Evolutionary conservation across 2,329 filamentous ascomycete genomes (phyloP).

Genomic region (Peltaster fructicola): DNA sequence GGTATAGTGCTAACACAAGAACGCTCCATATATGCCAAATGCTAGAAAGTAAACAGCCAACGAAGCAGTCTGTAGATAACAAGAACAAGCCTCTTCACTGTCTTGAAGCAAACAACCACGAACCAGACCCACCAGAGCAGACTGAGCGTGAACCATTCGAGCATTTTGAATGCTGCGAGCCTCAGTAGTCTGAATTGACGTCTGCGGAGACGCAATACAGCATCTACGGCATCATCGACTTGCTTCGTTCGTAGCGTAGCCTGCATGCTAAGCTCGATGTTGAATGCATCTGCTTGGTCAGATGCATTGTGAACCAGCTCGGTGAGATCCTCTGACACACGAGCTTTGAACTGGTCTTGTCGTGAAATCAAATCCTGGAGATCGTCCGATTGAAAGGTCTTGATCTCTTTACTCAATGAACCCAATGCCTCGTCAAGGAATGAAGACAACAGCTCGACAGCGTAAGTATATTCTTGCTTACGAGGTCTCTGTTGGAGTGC

Average conservation of each 20-base stretch:
- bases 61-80: background rate
- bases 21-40: too few relatives aligned
- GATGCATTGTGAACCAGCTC: constrained; percentile 48
- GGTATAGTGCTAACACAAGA: too few relatives aligned
- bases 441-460: constrained; percentile 33
- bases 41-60: constrained; percentile 3
- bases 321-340: constrained; percentile 33
- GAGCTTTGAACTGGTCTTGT: constrained; percentile 26
- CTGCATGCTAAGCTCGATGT: constrained; percentile 54
- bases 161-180: constrained; percentile 57
- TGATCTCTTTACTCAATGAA: constrained; percentile 29
- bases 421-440: constrained; percentile 24
- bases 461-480: constrained; percentile 36
- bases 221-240: constrained; percentile 56
- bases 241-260: constrained; percentile 67
- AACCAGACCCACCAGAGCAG: constrained; percentile 94
- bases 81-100: constrained; percentile 1
- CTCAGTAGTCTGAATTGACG: constrained; percentile 59
- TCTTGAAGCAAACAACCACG: constrained; percentile 45
- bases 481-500: constrained; percentile 15
- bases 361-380: constrained; percentile 27
- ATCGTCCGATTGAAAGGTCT: constrained; percentile 31
- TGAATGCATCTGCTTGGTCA: constrained; percentile 66
- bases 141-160: constrained; percentile 77
- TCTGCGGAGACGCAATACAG: constrained; percentile 52